Evolutionary conservation across 2,329 filamentous ascomycete species (phyloP), one percentile per base, ranked within the genome.

Genomic region (Sporothrix globosa): DNA sequence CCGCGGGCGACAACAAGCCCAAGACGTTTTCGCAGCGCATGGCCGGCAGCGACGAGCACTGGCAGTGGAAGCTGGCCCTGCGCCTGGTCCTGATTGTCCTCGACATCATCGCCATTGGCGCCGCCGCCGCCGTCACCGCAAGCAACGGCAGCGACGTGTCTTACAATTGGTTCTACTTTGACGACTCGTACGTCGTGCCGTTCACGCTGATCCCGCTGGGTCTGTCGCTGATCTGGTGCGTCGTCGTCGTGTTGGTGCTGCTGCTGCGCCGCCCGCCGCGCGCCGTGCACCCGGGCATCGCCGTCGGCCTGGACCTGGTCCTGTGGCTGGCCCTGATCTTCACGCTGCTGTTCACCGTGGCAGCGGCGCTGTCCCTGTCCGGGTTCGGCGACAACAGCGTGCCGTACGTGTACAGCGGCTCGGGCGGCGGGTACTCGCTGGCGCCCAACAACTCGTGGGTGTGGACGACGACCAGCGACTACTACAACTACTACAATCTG

Each of bases 381-480:
- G 1, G 27, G 10, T 67, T 67, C 11, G 54, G 58, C 68, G 21
- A 2, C 34, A 19, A 34, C 21, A 39, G 68, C 46, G 10, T 4
- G 41, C 41, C 53, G n/a, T 34, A 21, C 58, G 67, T 69, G 50
- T 9, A 4, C 50, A 2, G n/a, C 24, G 6, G n/a, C 41, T 63
- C 54, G 39, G 2, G 2, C 24, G 72, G 72, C 56, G 1, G 19
- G 19, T 73, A 73, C 67, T 41, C 50, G 19, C 39, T 24, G 11
- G 56, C 50, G 14, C n/a, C 68, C 58, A 71, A 72, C 68, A 72
- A 71, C 61, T 72, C 70, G 6, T 75, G 72, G 73, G 70, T 71
- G 7, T 74, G 70, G 68, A 24, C 56, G 30, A 52, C 72, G 4
- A 72, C 56, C 3, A 10, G n/a, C 44, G 5, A 21, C 5, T 44